Evolutionary conservation across 2,329 filamentous ascomycete species (phyloP), one percentile per base, ranked within the genome.

Genomic region (Cordyceps javanica): DNA sequence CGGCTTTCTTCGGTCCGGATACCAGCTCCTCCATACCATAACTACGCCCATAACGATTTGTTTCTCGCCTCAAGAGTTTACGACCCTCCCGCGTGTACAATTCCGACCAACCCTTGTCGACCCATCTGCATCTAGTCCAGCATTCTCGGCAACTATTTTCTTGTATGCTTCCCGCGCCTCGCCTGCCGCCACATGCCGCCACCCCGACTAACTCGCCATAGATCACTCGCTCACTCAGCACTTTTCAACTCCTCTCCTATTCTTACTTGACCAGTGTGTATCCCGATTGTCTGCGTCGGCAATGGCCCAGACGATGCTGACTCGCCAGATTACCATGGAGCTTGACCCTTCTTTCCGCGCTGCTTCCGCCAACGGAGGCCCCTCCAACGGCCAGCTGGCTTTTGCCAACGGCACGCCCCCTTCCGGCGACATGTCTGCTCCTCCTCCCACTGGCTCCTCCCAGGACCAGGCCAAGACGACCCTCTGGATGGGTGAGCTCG

Each of bases 401-500:
- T 74, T 68, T 60, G 62, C 68, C 26, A 74, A 74, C 67, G 72
- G 72, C 60, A 74, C 72, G 23, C 72, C 72, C 53, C 71, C 72
- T 53, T 71, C 70, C 38, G 65, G 66, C 54, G 72, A 74, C 51
- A 71, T 73, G 70, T 67, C 67, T 26, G 66, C 68, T 39, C 65
- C 70, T 28, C 67, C 72, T 42, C 67, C 71, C 42, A 62, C 69
- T 41, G 70, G 67, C 45, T 60, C 66, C 61, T 65, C 69, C 36
- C 72, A 68, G 51, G 81, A 83, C 59, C 70, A 78, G 51, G 75
- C 79, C 58, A 83, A 84, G 73, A 84, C 73, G n/a, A 77, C 81
- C 48, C 76, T 84, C 2, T 84, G 81, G 81, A 99, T 99, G 94
- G 94, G 94, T 65, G 94, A 99, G 73, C 88, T 99, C 62, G 93